Evolutionary conservation across 805 yeast genomes (phyloP), one percentile per base, ranked within the genome.

Genomic region (Kockiozyma suomiensis): DNA sequence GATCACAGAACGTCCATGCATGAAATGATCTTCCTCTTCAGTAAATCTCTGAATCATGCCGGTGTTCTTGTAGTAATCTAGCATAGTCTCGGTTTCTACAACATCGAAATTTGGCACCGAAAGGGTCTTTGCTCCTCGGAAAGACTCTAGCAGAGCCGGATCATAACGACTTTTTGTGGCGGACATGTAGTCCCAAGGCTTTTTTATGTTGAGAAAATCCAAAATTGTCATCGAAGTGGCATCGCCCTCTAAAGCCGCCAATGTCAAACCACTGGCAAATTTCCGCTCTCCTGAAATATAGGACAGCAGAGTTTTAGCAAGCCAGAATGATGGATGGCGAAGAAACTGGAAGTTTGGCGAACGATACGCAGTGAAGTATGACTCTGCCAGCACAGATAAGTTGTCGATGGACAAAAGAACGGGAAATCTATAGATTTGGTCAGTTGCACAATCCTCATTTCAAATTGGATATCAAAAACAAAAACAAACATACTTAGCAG

Each of bases 401-500:
- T 58, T 58, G 48, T 62, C 66, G 32, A 62, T 50, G 23, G 64
- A 40, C 23, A 62, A 17, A 6, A 61, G 35, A 21, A 61, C 58
- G 10, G 66, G 64, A 21, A 61, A 41, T 2, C 56, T 57, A 13
- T 19, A 46, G 10, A 8, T 8, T 7, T 35, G 48, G 47, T 33
- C 25, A 23, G n/a, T n/a, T n/a, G n/a, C n/a, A n/a, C n/a, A n/a
- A n/a, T n/a, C n/a, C n/a, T n/a, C n/a, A n/a, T n/a, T n/a, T n/a
- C n/a, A n/a, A n/a, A n/a, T n/a, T n/a, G n/a, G n/a, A n/a, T n/a
- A n/a, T n/a, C n/a, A n/a, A 25, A 17, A 1, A 23, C 26, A 21
- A 17, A 32, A n/a, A 1, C n/a, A 28, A 25, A 19, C 43, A 25
- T 49, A 49, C 53, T 57, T 25, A 23, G 40, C 40, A 8, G 43